Conservation (phyloP, 345 rosid species). For the Carallia pectinifolia region DNA sequence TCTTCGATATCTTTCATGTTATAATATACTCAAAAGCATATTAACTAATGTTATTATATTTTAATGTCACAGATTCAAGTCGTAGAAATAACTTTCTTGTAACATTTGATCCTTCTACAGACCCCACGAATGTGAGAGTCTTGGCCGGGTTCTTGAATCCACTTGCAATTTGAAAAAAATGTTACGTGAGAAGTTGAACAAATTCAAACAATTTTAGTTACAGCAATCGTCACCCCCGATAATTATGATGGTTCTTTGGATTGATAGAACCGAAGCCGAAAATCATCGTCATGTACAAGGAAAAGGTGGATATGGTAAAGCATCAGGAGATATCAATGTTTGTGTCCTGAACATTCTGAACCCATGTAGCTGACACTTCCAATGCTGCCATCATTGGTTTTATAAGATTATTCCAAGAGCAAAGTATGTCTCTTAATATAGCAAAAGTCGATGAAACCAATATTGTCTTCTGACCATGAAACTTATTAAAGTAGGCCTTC, state of each 20-base stretch:
- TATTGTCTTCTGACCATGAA: no score
- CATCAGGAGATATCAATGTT: constrained; percentile 14
- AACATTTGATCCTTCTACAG: no score
- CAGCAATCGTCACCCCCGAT: no score
- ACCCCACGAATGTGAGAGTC: no score
- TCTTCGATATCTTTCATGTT: constrained; percentile 18
- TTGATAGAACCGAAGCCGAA: no score
- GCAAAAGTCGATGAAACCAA: background rate
- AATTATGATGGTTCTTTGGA: no score
- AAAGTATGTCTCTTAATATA: background rate
- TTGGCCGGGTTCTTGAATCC: no score
- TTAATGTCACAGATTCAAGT: no score
- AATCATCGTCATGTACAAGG: constrained; percentile 9
- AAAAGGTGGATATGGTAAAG: background rate
- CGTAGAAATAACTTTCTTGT: background rate
- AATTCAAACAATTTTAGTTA: background rate
- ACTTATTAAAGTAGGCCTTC: background rate
- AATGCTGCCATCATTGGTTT: constrained; percentile 2
- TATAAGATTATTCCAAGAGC: background rate
- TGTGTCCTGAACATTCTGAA: constrained; percentile 4
- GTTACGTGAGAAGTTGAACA: no score
- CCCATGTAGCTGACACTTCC: constrained; percentile 6
- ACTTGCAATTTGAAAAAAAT: no score
- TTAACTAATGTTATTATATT: no score
- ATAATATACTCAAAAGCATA: background rate